A percentile compares a stretch with the other conserved stretches of the same genome.
Evolutionary conservation across 129 eudicot species (phyloP).

Genomic region (Gnaphalium uliginosum): DNA sequence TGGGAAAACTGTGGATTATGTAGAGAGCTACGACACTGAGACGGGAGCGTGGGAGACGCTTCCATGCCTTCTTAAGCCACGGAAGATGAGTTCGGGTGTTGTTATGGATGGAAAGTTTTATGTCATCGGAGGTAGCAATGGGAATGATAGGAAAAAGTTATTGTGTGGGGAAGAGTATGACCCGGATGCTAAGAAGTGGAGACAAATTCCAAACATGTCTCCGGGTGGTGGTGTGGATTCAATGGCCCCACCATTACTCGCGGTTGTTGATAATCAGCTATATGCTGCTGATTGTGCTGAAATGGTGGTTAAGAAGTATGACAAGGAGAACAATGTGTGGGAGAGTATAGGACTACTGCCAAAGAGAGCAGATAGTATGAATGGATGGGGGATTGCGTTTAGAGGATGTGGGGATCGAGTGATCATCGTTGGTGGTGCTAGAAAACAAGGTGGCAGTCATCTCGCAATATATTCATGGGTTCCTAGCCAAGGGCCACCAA

Average conservation of each 20-base stretch:
- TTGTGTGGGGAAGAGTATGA: conserved; percentile 71
- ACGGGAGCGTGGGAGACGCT: conserved; percentile 57
- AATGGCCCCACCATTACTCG: conserved; percentile 71
- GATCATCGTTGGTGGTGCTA: conserved; percentile 64
- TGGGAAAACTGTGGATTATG: conserved; percentile 49
- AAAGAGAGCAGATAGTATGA: conserved; percentile 43
- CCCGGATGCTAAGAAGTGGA: conserved; percentile 45
- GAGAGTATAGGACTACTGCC: conserved; percentile 56
- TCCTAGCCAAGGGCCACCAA: conserved; percentile 52
- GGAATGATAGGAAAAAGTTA: conserved; percentile 40
- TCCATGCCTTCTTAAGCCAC: conserved; percentile 54
- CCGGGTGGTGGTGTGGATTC: conserved; percentile 27
- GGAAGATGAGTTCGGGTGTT: conserved; percentile 84
- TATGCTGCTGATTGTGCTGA: conserved; percentile 62
- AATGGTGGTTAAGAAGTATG: conserved; percentile 57
- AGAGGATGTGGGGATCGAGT: conserved; percentile 65
- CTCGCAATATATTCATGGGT: conserved; percentile 62
- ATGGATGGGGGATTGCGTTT: conserved; percentile 79
- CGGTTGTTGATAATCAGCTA: conserved; percentile 62
- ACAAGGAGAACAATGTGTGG: conserved; percentile 51
- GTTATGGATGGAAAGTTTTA: conserved; percentile 83
- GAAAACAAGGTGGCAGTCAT: conserved; percentile 31
- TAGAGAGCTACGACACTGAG: conserved; percentile 70
- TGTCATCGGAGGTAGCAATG: conserved; percentile 77
- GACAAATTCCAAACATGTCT: conserved; percentile 56